Conservation (phyloP, 2,329 filamentous ascomycete genomes). For the Cladosporium colombiae region DNA sequence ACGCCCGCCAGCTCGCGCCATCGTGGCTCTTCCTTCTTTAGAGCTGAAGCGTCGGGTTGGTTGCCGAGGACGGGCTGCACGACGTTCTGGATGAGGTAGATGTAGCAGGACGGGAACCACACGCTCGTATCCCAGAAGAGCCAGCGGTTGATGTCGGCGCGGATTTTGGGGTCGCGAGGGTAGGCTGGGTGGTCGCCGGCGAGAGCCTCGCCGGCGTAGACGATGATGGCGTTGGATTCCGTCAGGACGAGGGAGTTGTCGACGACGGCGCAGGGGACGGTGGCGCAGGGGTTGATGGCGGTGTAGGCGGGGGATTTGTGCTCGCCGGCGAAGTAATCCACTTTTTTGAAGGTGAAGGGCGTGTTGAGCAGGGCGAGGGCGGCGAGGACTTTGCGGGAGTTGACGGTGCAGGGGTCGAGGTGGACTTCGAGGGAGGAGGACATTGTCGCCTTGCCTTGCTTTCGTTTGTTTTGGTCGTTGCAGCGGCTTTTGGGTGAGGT, state of each 20-base stretch:
- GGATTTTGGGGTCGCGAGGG: constrained; percentile 42
- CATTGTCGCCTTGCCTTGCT: not conserved
- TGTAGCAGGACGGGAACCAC: constrained; percentile 46
- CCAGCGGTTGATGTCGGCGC: constrained; percentile 45
- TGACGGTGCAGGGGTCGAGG: constrained; percentile 46
- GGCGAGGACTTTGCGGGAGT: constrained; percentile 46
- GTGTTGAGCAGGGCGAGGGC: constrained; percentile 41
- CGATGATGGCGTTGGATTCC: constrained; percentile 47
- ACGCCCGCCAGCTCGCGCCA: constrained; percentile 42
- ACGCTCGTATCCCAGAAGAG: constrained; percentile 46
- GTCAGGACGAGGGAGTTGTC: constrained; percentile 41
- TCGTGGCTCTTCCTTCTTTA: constrained; percentile 39
- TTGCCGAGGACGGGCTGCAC: constrained; percentile 42
- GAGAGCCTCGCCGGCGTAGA: constrained; percentile 42
- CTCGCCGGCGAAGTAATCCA: constrained; percentile 44
- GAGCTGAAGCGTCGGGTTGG: constrained; percentile 39
- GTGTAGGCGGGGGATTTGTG: constrained; percentile 40
- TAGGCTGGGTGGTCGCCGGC: constrained; percentile 37
- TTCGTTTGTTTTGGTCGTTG: not conserved
- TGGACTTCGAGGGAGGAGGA: constrained; percentile 29
- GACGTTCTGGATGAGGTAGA: constrained; percentile 44
- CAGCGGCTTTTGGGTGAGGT: not conserved
- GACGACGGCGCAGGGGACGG: constrained; percentile 40
- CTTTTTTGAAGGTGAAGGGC: constrained; percentile 40
- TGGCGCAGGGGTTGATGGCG: constrained; percentile 43